Conservation (phyloP, 75 land plant species). For the Selaginella tamariscina region DNA sequence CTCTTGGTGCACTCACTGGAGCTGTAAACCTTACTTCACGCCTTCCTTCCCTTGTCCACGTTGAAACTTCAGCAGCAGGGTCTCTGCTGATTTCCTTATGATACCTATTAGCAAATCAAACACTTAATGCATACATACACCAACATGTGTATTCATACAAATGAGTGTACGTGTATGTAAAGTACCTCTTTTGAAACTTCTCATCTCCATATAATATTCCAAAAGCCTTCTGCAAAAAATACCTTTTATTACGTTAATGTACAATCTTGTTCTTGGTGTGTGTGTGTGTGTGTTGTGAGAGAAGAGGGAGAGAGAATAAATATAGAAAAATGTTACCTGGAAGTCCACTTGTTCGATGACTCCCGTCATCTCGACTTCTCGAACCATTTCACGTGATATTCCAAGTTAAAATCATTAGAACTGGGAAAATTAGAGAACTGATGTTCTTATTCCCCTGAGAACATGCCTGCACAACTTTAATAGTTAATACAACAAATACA, state of each 20-base stretch:
- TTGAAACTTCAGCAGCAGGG: conserved; percentile 21
- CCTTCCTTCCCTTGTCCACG: conserved; percentile 13
- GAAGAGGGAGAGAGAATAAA: not conserved
- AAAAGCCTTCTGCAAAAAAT: not conserved
- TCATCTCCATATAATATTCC: conserved; percentile 5
- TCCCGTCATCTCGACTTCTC: not conserved
- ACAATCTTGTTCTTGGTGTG: too few species aligned
- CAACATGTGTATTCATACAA: too few species aligned
- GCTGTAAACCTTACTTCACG: conserved; percentile 17
- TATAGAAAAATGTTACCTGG: not conserved
- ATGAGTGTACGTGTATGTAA: too few species aligned
- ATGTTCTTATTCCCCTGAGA: too few species aligned
- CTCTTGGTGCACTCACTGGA: conserved; percentile 14
- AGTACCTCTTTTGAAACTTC: conserved; percentile 9
- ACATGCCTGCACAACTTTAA: too few species aligned
- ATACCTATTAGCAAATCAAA: too few species aligned
- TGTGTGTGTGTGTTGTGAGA: too few species aligned
- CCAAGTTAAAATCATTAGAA: too few species aligned
- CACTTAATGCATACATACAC: too few species aligned
- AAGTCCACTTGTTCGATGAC: not conserved
- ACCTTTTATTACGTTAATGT: too few species aligned
- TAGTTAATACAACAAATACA: too few species aligned
- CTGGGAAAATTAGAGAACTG: too few species aligned
- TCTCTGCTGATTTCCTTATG: conserved; percentile 18
- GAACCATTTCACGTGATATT: not conserved